Conservation (phyloP, 176 grass and related monocot species). For the Elymus sibiricus region DNA sequence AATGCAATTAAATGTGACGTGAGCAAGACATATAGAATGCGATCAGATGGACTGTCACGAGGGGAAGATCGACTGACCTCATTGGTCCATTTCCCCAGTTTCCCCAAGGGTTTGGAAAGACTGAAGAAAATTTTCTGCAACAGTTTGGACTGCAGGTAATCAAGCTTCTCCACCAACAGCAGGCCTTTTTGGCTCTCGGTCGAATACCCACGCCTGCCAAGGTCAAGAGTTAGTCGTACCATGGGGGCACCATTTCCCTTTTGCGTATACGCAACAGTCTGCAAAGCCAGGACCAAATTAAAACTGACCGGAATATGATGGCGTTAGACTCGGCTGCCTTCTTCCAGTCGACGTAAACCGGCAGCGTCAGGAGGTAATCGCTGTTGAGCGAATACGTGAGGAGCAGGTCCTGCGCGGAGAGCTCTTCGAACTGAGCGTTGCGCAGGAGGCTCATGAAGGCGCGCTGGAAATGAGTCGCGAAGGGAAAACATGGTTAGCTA, state of each 20-base stretch:
- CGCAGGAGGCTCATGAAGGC: constrained; percentile 93
- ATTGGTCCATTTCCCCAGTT: constrained; percentile 59
- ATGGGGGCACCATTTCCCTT: neutral
- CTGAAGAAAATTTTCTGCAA: constrained; percentile 72
- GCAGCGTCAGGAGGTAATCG: constrained; percentile 85
- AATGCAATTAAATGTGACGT: neutral
- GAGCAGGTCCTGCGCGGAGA: constrained; percentile 70
- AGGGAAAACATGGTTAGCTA: neutral
- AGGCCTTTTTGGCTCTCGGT: constrained; percentile 82
- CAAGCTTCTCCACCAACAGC: constrained; percentile 81
- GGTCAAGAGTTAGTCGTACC: neutral
- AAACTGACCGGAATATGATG: constrained; percentile 81
- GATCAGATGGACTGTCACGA: neutral
- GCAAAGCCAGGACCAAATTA: neutral
- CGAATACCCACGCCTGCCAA: constrained; percentile 80
- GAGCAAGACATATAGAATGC: neutral
- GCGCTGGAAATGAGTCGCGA: constrained; percentile 72
- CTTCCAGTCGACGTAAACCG: constrained; percentile 90
- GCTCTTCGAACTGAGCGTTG: constrained; percentile 87
- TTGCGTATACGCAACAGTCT: too few relatives aligned
- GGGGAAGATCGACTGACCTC: constrained; percentile 59
- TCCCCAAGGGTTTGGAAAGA: constrained; percentile 76
- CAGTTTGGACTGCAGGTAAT: constrained; percentile 90
- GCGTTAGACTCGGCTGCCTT: constrained; percentile 76
- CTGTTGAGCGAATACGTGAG: constrained; percentile 67